Conservation (phyloP, 352 stramenopile species). For the Globisporangium apiculatum region DNA sequence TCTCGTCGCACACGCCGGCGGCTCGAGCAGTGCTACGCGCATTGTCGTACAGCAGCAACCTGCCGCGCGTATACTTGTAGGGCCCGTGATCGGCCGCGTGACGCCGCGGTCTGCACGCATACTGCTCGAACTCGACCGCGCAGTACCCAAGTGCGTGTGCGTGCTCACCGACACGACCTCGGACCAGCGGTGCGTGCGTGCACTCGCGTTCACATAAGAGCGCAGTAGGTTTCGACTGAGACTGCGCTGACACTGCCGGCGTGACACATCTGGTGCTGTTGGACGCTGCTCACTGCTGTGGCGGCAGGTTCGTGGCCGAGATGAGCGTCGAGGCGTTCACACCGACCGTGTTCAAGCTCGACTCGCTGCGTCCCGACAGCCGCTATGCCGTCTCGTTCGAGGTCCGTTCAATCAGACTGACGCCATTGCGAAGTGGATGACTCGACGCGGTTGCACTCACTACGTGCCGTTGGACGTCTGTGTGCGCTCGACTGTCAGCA, state of each 20-base stretch:
- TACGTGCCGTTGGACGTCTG: too few species aligned
- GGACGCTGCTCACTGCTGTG: background rate
- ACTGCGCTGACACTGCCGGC: background rate
- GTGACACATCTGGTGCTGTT: background rate
- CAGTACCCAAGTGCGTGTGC: constrained; percentile 28
- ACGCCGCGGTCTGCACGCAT: constrained; percentile 46
- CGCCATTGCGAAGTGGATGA: background rate
- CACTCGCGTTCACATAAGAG: too few species aligned
- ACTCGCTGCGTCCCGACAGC: constrained; percentile 40
- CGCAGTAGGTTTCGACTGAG: too few species aligned
- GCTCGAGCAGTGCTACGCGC: constrained; percentile 20
- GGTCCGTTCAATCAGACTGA: constrained; percentile 13
- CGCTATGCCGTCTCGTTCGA: constrained; percentile 56
- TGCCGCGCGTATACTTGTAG: constrained; percentile 38
- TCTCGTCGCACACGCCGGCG: constrained; percentile 35
- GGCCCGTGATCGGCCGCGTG: constrained; percentile 55
- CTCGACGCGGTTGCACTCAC: background rate
- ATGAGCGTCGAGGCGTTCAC: constrained; percentile 33
- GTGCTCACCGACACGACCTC: constrained; percentile 26
- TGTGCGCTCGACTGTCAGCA: background rate
- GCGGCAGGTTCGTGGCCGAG: constrained; percentile 16
- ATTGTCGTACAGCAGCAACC: constrained; percentile 31
- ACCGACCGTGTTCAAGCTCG: constrained; percentile 55
- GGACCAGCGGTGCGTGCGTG: constrained; percentile 20
- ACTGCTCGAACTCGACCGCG: constrained; percentile 52